Evolutionary conservation across 2,329 filamentous ascomycete species (phyloP).

Genomic region (Alternaria infectoria): DNA sequence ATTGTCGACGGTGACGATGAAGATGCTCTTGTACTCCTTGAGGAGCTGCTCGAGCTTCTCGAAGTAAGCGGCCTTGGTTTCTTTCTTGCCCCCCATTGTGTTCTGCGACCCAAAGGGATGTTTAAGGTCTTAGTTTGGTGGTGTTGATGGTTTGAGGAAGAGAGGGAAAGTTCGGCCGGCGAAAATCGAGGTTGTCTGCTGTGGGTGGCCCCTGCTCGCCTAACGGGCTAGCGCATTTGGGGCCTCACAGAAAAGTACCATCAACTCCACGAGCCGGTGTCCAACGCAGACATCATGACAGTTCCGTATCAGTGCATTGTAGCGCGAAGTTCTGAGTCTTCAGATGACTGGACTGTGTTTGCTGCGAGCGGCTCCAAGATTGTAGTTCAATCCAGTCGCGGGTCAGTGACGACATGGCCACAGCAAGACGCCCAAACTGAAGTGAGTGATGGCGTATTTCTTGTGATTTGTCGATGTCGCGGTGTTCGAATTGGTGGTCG

Average conservation of each 20-base stretch:
- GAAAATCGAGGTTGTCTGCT: slow-evolving; percentile 34
- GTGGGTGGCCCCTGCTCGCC: slow-evolving; percentile 28
- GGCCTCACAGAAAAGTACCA: slow-evolving; percentile 16
- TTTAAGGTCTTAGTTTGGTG: slow-evolving; percentile 80
- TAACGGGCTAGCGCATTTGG: slow-evolving; percentile 21
- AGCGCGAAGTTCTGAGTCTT: slow-evolving; percentile 22
- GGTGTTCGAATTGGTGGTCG: not conserved
- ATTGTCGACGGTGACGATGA: slow-evolving; percentile 95
- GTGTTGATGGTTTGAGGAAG: slow-evolving; percentile 28
- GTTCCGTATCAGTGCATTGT: slow-evolving; percentile 52
- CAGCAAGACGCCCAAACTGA: slow-evolving; percentile 22
- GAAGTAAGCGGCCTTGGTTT: slow-evolving; percentile 96
- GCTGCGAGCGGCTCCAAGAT: slow-evolving; percentile 77
- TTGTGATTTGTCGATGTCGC: not conserved
- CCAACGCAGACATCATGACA: slow-evolving; percentile 29
- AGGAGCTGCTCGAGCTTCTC: slow-evolving; percentile 98
- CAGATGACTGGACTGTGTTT: slow-evolving; percentile 62
- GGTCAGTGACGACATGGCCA: slow-evolving; percentile 38
- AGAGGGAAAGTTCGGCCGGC: slow-evolving; percentile 16
- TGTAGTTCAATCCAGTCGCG: slow-evolving; percentile 54
- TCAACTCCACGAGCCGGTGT: slow-evolving; percentile 10
- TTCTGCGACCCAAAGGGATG: slow-evolving; percentile 93
- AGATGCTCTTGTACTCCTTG: slow-evolving; percentile 95
- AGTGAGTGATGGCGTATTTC: slow-evolving; percentile 28
- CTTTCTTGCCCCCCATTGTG: slow-evolving; percentile 99